Evolutionary conservation across 306 rosid species (phyloP).

Genomic region (Alnus glutinosa): DNA sequence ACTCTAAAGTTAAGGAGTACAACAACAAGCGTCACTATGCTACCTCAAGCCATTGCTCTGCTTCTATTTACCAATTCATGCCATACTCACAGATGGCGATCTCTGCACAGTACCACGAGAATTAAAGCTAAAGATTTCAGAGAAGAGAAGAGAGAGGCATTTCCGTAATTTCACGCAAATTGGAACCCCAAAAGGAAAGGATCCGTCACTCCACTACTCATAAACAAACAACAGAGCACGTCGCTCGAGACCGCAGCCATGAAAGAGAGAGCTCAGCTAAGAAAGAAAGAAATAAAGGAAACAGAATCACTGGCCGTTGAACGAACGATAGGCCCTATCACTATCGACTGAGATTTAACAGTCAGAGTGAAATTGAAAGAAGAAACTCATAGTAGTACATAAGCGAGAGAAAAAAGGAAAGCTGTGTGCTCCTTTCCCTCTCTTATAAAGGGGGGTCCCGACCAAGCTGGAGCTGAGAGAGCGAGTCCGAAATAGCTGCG

Average conservation of each 20-base stretch:
- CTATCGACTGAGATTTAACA: slow-evolving; percentile 61
- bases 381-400: slow-evolving; percentile 35
- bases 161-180: slow-evolving; percentile 21
- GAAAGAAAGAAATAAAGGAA: slow-evolving; percentile 18
- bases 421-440: slow-evolving; percentile 36
- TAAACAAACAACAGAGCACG: slow-evolving; percentile 34
- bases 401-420: slow-evolving; percentile 34
- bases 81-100: slow-evolving; percentile 26
- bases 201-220: slow-evolving; percentile 37
- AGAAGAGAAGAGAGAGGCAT: slow-evolving; percentile 13
- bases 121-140: slow-evolving; percentile 6
- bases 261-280: slow-evolving; percentile 28
- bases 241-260: slow-evolving; percentile 52
- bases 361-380: slow-evolving; percentile 1
- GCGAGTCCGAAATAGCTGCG: slow-evolving; percentile 41
- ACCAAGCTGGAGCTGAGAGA: slow-evolving; percentile 61
- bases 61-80: slow-evolving; percentile 43
- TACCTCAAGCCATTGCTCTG: slow-evolving; percentile 44
- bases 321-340: slow-evolving; percentile 52
- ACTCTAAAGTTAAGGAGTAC: neutral
- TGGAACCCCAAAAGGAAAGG: slow-evolving; percentile 37
- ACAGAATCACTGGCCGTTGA: slow-evolving; percentile 33
- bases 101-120: slow-evolving; percentile 1
- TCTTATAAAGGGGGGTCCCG: slow-evolving; percentile 63
- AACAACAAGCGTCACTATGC: slow-evolving; percentile 9